Evolutionary conservation across 2,329 filamentous ascomycete genomes (phyloP), one percentile per base, ranked within the genome.

Genomic region (Fusarium sp.): DNA sequence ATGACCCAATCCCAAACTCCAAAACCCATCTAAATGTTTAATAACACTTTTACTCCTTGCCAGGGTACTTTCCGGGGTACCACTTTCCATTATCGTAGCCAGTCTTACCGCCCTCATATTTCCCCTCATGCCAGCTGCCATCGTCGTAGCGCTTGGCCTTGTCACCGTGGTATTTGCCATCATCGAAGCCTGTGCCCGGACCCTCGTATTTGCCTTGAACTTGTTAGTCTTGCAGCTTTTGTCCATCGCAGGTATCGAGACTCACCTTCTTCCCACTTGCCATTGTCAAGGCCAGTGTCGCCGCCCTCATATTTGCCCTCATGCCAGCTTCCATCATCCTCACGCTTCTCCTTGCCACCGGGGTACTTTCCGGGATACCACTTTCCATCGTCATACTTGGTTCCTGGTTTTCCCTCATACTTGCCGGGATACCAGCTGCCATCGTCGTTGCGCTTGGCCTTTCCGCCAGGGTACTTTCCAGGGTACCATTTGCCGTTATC

Each of bases 41-140:
- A 41, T 2, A 26, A 3, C 11, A 31, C 18, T 38, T 38, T 64
- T 59, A 69, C 30, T 64, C 67, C 36, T 61, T 59, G 14, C 63
- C 61, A 12, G 71, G 72, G 20, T 75, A 75, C 56, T 75, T 75
- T 35, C 70, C 71, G 14, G 56, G 67, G 22, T 64, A 54, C 70
- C 70, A 72, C 10, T 61, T 68, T 10, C 70, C 70, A 30, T 72
- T 59, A 30, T 72, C 70, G 1, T 53, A 39, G 3, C 35, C 33
- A 38, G 61, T 65, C 18, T 63, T 39, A 10, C 54, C 44, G 5
- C 57, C 66, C 22, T 70, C 67, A 18, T 71, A 70, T 31, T 70
- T 70, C 1, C 61, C 68, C n/a, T 50, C 54, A 0, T 45, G 35
- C 68, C 57, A 60, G 47, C 57, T 60, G 12, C 57, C 57, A 55